Conservation (phyloP, 106 monocot species). For the Cymbidium sinense region DNA sequence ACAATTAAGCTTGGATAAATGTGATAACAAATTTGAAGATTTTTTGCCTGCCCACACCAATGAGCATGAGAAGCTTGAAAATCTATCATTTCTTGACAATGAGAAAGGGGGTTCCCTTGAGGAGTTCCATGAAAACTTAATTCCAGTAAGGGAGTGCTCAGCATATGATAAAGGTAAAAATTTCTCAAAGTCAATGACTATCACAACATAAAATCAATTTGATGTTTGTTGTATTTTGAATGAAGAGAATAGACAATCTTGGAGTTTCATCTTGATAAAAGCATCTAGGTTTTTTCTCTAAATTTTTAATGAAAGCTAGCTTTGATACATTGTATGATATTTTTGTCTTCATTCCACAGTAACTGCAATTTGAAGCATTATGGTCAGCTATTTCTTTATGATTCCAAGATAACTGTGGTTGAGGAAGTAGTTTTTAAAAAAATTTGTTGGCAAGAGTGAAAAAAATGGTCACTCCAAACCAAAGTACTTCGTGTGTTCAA, state of each 20-base stretch:
- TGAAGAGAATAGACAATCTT: background rate
- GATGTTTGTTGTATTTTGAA: background rate
- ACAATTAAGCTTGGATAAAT: constrained; percentile 10
- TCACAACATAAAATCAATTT: background rate
- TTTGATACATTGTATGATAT: background rate
- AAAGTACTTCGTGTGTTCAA: too few relatives aligned
- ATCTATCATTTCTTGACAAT: background rate
- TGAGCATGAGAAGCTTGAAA: background rate
- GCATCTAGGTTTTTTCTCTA: background rate
- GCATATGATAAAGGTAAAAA: constrained; percentile 1
- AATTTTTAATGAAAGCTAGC: background rate
- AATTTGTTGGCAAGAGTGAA: too few relatives aligned
- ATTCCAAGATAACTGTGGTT: background rate
- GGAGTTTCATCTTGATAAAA: background rate
- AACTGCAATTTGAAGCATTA: background rate
- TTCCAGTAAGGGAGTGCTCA: background rate
- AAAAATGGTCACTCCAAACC: too few relatives aligned
- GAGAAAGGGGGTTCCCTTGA: background rate
- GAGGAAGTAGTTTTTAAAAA: too few relatives aligned
- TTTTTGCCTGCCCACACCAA: background rate
- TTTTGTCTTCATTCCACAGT: background rate
- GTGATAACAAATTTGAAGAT: background rate
- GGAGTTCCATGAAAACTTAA: background rate
- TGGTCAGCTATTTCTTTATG: background rate
- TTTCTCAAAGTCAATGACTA: background rate